A percentile compares a stretch with the other conserved stretches of the same genome.
Evolutionary conservation across 2,329 filamentous ascomycete species (phyloP).

Genomic region (Ceratocystis diversiconidia): DNA sequence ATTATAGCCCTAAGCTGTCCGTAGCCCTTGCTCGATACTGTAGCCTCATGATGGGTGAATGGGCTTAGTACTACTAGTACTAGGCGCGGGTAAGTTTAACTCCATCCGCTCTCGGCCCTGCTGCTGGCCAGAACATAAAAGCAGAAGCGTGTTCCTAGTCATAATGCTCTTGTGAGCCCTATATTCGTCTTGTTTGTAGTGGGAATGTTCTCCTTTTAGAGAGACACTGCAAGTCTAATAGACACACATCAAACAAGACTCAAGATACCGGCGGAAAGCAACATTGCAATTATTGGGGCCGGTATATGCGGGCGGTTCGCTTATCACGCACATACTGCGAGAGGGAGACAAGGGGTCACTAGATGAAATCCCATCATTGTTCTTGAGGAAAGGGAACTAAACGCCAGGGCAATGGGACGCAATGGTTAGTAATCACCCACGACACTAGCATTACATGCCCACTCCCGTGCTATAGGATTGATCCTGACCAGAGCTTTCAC

Average conservation of each 20-base stretch:
- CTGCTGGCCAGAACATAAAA: background rate
- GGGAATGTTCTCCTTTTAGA: constrained; percentile 30
- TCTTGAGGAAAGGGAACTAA: constrained; percentile 26
- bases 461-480: too few relatives aligned
- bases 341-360: constrained; percentile 11
- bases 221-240: constrained; percentile 27
- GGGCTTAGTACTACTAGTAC: background rate
- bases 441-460: background rate
- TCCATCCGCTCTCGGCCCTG: background rate
- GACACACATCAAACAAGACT: constrained; percentile 29
- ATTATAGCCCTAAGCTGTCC: background rate
- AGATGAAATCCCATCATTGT: constrained; percentile 22
- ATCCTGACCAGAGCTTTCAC: background rate
- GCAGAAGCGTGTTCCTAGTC: too few relatives aligned
- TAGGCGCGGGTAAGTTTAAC: background rate
- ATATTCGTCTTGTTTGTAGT: constrained; percentile 16
- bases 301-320: constrained; percentile 32
- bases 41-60: background rate
- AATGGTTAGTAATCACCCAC: constrained; percentile 22
- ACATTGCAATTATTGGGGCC: constrained; percentile 35
- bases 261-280: constrained; percentile 27
- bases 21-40: background rate
- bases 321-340: constrained; percentile 29
- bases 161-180: constrained; percentile 19
- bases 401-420: constrained; percentile 28